phyloP scores from a whole-genome alignment of 352 stramenopile genomes.

The Saprolegnia parasitica region DNA sequence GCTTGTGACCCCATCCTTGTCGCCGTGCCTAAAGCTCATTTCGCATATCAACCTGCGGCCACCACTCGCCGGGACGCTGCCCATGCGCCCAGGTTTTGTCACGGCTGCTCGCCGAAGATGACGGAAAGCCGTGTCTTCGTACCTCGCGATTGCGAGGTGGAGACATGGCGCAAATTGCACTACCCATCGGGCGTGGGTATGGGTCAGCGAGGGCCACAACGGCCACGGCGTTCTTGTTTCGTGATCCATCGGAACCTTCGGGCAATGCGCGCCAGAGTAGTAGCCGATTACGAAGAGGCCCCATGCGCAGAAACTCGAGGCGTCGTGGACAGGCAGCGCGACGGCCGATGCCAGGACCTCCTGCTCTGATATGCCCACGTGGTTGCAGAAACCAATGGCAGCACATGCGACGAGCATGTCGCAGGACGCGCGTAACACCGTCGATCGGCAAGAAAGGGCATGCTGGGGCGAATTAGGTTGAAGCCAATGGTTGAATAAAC shows the following conservation, averaged over 20 bases:
- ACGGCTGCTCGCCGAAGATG: background rate
- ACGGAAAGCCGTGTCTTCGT: background rate
- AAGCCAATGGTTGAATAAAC: slow-evolving; percentile 7
- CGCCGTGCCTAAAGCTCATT: background rate
- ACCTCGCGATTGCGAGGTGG: no score
- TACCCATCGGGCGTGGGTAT: background rate
- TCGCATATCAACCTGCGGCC: background rate
- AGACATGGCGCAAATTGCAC: background rate
- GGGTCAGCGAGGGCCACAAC: background rate
- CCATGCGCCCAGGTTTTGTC: no score
- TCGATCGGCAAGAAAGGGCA: background rate
- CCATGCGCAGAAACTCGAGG: background rate
- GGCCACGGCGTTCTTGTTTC: background rate
- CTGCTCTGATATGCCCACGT: background rate
- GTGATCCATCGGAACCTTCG: background rate
- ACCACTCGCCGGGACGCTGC: background rate
- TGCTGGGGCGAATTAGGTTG: background rate
- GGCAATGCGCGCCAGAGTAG: background rate
- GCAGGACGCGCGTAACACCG: background rate
- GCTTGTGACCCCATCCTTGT: background rate
- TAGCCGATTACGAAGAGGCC: slow-evolving; percentile 1
- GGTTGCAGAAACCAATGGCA: background rate
- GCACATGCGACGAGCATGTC: background rate
- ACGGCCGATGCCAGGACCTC: background rate
- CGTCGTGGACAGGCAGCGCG: background rate